These are phyloP conservation scores for Fomitopsis pulvina DNA, from an alignment of 768 basidiomycete species.

Conservation along the genomic window DNA sequence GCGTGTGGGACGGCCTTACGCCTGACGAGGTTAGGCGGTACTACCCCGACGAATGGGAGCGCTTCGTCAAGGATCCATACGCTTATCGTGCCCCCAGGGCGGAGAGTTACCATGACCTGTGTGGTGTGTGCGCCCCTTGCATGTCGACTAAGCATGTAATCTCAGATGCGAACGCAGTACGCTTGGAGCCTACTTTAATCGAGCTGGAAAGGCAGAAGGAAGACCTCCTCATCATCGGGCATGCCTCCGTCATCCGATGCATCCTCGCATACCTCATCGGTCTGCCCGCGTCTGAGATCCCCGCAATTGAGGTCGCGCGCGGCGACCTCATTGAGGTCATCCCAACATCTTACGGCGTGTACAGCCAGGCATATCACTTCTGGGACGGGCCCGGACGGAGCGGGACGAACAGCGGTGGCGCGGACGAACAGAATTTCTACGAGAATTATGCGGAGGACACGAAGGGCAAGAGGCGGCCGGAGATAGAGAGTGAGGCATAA, in stretches of 20 bases:
- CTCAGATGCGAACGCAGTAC: slow-evolving; percentile 48
- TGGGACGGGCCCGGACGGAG: slow-evolving; percentile 82
- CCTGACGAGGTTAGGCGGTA: slow-evolving; percentile 84
- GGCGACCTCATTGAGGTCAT: slow-evolving; percentile 95
- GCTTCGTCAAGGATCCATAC: slow-evolving; percentile 91
- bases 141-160: neutral
- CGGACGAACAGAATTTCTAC: slow-evolving; percentile 76
- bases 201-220: slow-evolving; percentile 93
- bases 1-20: slow-evolving; percentile 93
- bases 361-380: slow-evolving; percentile 83
- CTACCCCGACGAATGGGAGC: slow-evolving; percentile 92
- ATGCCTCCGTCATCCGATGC: slow-evolving; percentile 96
- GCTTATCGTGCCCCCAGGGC: slow-evolving; percentile 87
- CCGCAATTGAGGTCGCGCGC: slow-evolving; percentile 93
- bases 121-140: slow-evolving; percentile 39
- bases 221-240: slow-evolving; percentile 93
- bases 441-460: slow-evolving; percentile 72
- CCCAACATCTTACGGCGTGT: slow-evolving; percentile 85
- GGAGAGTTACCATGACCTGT: slow-evolving; percentile 95
- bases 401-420: slow-evolving; percentile 32
- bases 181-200: slow-evolving; percentile 87
- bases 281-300: slow-evolving; percentile 91
- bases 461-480: slow-evolving; percentile 26
- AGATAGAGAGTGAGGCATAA: slow-evolving; percentile 5
- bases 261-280: slow-evolving; percentile 91